Evolutionary conservation across 2,329 filamentous ascomycete genomes (phyloP), one percentile per base, ranked within the genome.

Genomic region (Plectosphaerella cucumerina): DNA sequence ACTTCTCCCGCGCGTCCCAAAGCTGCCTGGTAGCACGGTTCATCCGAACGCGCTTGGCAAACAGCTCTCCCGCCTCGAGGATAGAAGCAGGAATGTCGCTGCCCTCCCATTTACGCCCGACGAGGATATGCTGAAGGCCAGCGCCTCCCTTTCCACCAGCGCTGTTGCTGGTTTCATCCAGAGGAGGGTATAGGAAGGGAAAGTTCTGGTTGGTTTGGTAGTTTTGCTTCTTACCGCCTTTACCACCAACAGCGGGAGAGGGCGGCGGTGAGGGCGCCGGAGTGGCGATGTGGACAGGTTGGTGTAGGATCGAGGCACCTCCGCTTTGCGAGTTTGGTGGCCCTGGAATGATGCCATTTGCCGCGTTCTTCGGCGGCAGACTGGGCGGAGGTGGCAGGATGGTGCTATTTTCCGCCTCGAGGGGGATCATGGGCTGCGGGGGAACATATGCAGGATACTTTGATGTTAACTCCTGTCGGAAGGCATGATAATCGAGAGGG

Each of bases 191-290:
- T 72, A 99, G 85, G 64, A 99, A 97, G 0, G 94, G 94, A 58
- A 99, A 97, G 64, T 97, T 94, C 61, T 99, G 94, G 63, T 99
- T 99, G 0, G 94, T 99, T 67, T 99, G 94, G 62, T 99, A 99
- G 60, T 97, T 99, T 63, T 99, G 94, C 65, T 99, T 99, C 76
- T 99, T 99, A 1, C 88, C 92, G 48, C 89, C 90, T 67, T 97
- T 99, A 0, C 91, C 91, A 22, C 91, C 92, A 33, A 87, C 86
- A 10, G 76, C 80, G 1, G 94, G 94, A 1, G 93, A 97, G 1
- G 94, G 94, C 0, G 94, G 94, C 21, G 94, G 94, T 0, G 94
- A 99, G 2, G 94, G 94, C 0, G 92, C 93, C 1, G 94, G 94
- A 1, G 94, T 99, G n/a, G 94, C 94, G 60, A 99, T 99, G 67